A percentile compares a stretch with the other conserved stretches of the same genome.
phyloP scores from a whole-genome alignment of 2,329 filamentous ascomycete genomes.

The Pochonia chlamydosporia region DNA sequence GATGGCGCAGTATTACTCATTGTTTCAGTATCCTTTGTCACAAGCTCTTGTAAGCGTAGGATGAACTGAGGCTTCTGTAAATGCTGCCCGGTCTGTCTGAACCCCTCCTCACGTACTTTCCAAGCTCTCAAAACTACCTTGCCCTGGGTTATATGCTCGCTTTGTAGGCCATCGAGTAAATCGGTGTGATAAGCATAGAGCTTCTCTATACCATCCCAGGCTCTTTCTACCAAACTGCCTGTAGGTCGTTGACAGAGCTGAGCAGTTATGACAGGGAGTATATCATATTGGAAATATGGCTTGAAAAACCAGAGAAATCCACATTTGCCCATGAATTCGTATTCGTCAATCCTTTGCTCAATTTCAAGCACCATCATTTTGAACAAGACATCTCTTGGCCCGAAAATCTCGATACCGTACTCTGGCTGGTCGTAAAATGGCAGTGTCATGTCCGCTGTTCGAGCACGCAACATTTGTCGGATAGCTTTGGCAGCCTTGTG shows the following conservation, averaged over 20 bases:
- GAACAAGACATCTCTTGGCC: conserved; percentile 48
- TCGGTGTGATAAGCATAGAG: conserved; percentile 45
- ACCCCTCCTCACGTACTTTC: conserved; percentile 40
- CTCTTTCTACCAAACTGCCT: conserved; percentile 46
- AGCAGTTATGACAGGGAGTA: conserved; percentile 49
- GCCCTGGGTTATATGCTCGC: conserved; percentile 37
- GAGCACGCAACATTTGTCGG: conserved; percentile 40
- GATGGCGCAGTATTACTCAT: conserved; percentile 14
- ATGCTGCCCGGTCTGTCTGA: conserved; percentile 28
- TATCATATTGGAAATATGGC: conserved; percentile 49
- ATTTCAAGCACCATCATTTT: conserved; percentile 43
- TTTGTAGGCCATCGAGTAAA: conserved; percentile 42
- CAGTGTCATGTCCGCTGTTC: conserved; percentile 40
- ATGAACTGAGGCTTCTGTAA: conserved; percentile 42
- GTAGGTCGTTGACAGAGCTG: conserved; percentile 44
- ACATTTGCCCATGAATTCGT: conserved; percentile 33
- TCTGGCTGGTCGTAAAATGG: conserved; percentile 42
- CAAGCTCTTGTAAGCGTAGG: conserved; percentile 33
- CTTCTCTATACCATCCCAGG: conserved; percentile 42
- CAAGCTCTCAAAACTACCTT: conserved; percentile 46
- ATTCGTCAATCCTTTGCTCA: conserved; percentile 41
- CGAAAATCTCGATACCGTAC: conserved; percentile 43
- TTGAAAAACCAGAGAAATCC: conserved; percentile 52
- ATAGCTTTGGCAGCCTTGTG: conserved; percentile 45
- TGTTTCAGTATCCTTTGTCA: conserved; percentile 35